Evolutionary conservation across 1,284 basidiomycete species (phyloP).

Genomic region (Boletus sp.): DNA sequence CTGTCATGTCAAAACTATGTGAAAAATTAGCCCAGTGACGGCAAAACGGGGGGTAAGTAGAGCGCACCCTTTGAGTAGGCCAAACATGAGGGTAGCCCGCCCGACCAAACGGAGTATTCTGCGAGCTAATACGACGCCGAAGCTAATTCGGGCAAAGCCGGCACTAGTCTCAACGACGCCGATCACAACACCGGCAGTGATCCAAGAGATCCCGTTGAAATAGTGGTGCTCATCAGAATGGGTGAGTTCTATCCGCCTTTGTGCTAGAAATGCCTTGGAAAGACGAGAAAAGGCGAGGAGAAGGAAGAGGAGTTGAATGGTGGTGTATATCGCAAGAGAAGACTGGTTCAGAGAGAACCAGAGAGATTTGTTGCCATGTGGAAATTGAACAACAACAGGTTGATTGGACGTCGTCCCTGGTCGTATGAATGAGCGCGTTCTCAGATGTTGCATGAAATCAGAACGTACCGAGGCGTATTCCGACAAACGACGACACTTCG

Average conservation of each 20-base stretch:
- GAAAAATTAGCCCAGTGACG: neutral
- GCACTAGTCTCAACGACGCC: conserved; percentile 60
- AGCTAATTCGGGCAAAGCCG: conserved; percentile 56
- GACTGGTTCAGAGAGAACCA: conserved; percentile 58
- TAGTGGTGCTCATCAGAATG: conserved; percentile 47
- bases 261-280: conserved; percentile 44
- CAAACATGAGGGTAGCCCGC: conserved; percentile 53
- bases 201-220: conserved; percentile 61
- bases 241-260: conserved; percentile 47
- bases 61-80: conserved; percentile 60
- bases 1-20: conserved; percentile 40
- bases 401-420: conserved; percentile 12
- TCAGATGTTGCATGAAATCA: neutral
- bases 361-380: conserved; percentile 33
- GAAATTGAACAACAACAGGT: conserved; percentile 41
- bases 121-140: conserved; percentile 49
- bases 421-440: conserved; percentile 9
- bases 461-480: conserved; percentile 52
- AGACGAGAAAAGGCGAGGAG: conserved; percentile 56
- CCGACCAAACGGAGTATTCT: conserved; percentile 54
- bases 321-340: conserved; percentile 53
- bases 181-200: conserved; percentile 53
- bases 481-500: conserved; percentile 61
- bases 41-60: neutral
- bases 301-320: conserved; percentile 56